Evolutionary conservation across 2,329 filamentous ascomycete species (phyloP), one percentile per base, ranked within the genome.

Genomic region (Xylariaceae sp.): DNA sequence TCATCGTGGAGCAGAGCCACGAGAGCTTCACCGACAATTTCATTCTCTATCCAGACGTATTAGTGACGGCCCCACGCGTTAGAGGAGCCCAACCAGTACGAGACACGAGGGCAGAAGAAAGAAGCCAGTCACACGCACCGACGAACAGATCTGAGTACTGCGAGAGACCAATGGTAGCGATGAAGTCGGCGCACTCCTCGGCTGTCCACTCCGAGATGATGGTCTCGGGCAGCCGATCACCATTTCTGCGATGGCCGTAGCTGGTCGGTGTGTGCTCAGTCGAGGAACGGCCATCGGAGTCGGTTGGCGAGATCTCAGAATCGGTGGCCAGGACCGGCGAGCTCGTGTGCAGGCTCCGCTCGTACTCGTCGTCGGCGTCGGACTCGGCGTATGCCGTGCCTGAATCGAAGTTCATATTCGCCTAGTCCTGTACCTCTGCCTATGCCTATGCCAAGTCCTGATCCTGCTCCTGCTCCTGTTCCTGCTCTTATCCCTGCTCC

Each of bases 1-100:
- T 97, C 93, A 59, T 96, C 90, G 72, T 97, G 94, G 64, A 89
- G 88, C 64, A 99, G 78, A 47, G 90, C 90, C 59, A 96, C 85
- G 63, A 99, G 79, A 55, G 90, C 93, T 73, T 97, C 92, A 65
- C 94, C 94, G 44, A 92, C 88, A 67, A 99, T 95, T 64, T 91
- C 92, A 72, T 99, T 96, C 70, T 97, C 94, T 94, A 73, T 47
- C 52, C 15, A 52, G 17, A 57, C 35, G 23, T 50, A 61, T 45
- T 17, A 34, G 49, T 15, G 18, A 51, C 35, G 57, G 44, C 11
- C 15, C 30, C 50, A 47, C 60, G 55, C 37, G 63, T 68, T 68
- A 68, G 65, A 64, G 45, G 13, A 60, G 62, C 68, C 66, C 69
- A 66, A 50, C n/a, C 41, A 39, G 15, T n/a, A 39, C 23, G 48